Evolutionary conservation across 352 stramenopile genomes (phyloP).

Genomic region (Globisporangium irregulare): DNA sequence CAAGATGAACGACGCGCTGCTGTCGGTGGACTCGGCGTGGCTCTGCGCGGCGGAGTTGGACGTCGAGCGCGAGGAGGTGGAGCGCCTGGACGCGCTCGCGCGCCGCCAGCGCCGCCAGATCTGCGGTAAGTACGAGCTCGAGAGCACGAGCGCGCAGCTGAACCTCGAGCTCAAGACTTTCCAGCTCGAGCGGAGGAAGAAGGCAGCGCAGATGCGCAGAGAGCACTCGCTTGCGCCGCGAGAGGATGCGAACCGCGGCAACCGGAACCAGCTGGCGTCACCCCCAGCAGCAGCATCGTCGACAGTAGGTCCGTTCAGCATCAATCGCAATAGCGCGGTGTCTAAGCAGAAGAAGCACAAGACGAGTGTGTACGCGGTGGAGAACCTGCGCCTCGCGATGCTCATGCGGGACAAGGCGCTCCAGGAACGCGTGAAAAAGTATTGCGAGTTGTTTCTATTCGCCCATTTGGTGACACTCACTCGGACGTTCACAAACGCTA

Average conservation of each 20-base stretch:
- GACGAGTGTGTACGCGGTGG: conserved; percentile 47
- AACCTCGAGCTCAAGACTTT: conserved; percentile 52
- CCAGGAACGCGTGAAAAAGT: conserved; percentile 42
- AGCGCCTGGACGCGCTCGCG: conserved; percentile 93
- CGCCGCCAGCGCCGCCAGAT: conserved; percentile 78
- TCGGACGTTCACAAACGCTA: not conserved
- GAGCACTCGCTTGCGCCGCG: conserved; percentile 19
- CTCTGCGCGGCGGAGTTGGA: conserved; percentile 54
- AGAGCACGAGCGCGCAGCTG: conserved; percentile 33
- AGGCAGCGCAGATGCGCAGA: not conserved
- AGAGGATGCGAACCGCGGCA: not conserved
- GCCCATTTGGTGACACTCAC: not conserved
- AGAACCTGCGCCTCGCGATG: conserved; percentile 56
- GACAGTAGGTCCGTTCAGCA: not conserved
- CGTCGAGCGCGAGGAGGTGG: conserved; percentile 82
- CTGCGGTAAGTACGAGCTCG: conserved; percentile 52
- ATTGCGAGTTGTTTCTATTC: not conserved
- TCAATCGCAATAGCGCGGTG: not conserved
- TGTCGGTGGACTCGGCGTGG: conserved; percentile 55
- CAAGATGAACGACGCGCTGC: conserved; percentile 24
- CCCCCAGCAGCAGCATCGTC: not conserved
- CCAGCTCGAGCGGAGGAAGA: conserved; percentile 30
- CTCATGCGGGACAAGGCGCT: conserved; percentile 43
- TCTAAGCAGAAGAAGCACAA: conserved; percentile 14
- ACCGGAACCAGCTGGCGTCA: conserved; percentile 5